Conservation (phyloP, 2,329 filamentous ascomycete genomes). For the Parasarocladium wereldwijsianum region DNA sequence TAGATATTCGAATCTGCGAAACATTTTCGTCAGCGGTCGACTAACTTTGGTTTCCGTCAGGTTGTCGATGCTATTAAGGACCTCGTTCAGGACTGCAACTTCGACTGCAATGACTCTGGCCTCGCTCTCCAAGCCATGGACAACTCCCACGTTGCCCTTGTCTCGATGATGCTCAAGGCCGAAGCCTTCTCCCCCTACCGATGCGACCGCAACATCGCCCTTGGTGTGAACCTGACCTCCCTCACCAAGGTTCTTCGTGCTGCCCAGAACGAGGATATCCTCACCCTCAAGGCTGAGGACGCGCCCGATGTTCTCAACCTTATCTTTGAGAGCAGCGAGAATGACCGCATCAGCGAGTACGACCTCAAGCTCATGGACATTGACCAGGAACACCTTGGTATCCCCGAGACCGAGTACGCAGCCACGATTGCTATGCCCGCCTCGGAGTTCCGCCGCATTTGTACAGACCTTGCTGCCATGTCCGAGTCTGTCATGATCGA, state of each 20-base stretch:
- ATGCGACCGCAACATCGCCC: conserved; percentile 96
- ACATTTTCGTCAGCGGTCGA: conserved; percentile 5
- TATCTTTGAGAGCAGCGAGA: conserved; percentile 79
- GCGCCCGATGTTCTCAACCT: conserved; percentile 91
- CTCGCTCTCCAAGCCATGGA: conserved; percentile 99
- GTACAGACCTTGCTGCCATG: conserved; percentile 77
- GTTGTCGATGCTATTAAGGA: conserved; percentile 99
- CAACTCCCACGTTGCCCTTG: conserved; percentile 97
- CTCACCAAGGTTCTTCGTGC: conserved; percentile 95
- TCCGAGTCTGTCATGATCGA: conserved; percentile 98
- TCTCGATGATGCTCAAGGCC: conserved; percentile 96
- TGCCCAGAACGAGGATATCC: conserved; percentile 83
- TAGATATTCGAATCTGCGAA: no score
- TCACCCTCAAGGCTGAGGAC: conserved; percentile 96
- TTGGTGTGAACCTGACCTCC: conserved; percentile 92
- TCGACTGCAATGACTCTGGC: conserved; percentile 99
- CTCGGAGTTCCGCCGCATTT: conserved; percentile 85
- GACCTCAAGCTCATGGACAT: conserved; percentile 99
- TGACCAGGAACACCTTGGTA: conserved; percentile 97
- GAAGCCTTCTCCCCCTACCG: conserved; percentile 91
- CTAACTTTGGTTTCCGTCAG: conserved; percentile 26
- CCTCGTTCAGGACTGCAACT: conserved; percentile 98
- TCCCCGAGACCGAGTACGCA: conserved; percentile 97
- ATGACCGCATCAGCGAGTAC: conserved; percentile 92
- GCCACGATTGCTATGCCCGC: conserved; percentile 83